Base-by-base conservation (phyloP, 2,329 filamentous ascomycete species). In the Cladosporium austrohemisphaericum region DNA sequence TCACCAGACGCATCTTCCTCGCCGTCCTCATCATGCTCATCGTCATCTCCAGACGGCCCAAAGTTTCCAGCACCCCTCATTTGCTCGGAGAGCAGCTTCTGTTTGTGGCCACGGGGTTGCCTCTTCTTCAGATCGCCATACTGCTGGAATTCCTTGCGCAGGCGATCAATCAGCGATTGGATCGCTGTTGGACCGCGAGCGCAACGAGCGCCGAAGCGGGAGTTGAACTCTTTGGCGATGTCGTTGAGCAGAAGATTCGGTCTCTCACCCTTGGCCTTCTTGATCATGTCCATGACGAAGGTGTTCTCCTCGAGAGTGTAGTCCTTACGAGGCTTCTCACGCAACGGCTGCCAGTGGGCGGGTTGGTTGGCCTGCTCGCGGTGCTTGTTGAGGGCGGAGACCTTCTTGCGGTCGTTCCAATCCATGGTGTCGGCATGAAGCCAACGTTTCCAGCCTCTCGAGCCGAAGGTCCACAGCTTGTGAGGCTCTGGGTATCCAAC, bases 351-450 rank as follows among this genome's bases (percentile, higher is more conserved):
- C 44, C 44, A 47, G 11, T 19, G 25, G 13, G 41, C 29, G 11
- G 33, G 44, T 33, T 47, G 33, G 25, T 38, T 13, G 4, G 44
- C 23, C 33, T 47, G 44, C 44, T 47, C 44, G 10, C 44, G 23
- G 33, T 47, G 44, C 33, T 47, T 47, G 44, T 47, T 47, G 33
- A 47, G 44, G 28, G 11, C 7, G 4, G 6, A 18, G 32, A 47
- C n/a, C 33, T 37, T 38, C 11, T 32, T 31, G 5, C 6, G 9
- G 18, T 47, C 33, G 33, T 29, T 6, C 44, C 44, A 47, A 33
- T 47, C 16, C 44, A 47, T 47, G 7, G 18, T 22, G 25, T 26
- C 18, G 10, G 25, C 18, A 23, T 37, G 44, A 11, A 7, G 13
- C 44, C 44, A 47, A 23, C 31, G 31, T 25, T 8, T 37, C 25